Evolutionary conservation across 2,329 filamentous ascomycete genomes (phyloP), one percentile per base, ranked within the genome.

Genomic region (Emydomyces testavorans): DNA sequence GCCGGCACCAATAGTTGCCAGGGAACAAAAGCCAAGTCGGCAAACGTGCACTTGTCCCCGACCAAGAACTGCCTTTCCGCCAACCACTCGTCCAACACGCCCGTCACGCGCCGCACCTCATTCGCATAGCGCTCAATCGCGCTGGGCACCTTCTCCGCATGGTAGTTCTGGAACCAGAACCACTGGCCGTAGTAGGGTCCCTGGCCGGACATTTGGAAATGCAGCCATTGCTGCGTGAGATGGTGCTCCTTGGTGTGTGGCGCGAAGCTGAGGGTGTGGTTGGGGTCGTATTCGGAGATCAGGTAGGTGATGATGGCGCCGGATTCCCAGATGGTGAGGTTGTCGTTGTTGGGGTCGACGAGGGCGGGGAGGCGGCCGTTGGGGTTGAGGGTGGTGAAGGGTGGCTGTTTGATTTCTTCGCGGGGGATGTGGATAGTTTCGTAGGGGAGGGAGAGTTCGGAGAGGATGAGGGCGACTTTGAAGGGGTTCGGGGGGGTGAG

Each of bases 291-390:
- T 8, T 54, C 60, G 24, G 68, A 65, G 47, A 63, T 49, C 2
- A 67, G 57, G 44, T 66, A 76, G 50, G 70, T 64, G 49, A 76
- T 56, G 55, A 74, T 73, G 8, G 73, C 72, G 20, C 69, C 70
- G 13, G 67, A 70, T 56, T 75, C 72, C 67, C 70, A 76, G 34
- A 72, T 62, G 0, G 64, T 67, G 32, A 75, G 59, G 49, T 62
- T 65, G 13, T 60, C 72, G 50, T 69, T 72, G 52, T 68, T 68
- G 50, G 68, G 68, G 52, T 74, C 71, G 48, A 72, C 59, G 31
- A 73, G 57, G 26, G 66, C 64, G 1, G 65, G 68, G 1, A 68
- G 45, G 20, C 56, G 56, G 13, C 57, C 56, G 26, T 60, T 58
- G 39, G 60, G 58, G 49, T 62, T 60, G 31, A 60, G 57, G 24